Percentiles rank a stretch among this genome's conserved stretches.
phyloP scores from a whole-genome alignment of 148 eudicot species.

The Selenicereus undatus region DNA sequence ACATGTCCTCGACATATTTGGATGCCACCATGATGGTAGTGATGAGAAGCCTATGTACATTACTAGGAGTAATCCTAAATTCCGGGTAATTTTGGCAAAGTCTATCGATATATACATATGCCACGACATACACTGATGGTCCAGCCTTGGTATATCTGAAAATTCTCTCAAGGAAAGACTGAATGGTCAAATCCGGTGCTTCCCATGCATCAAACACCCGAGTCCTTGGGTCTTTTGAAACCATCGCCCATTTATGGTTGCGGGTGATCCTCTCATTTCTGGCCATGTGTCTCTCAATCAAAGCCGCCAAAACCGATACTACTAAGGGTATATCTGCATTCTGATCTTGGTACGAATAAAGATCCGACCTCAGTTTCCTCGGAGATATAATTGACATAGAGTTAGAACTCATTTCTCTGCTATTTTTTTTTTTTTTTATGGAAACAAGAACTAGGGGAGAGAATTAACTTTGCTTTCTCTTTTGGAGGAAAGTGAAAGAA shows the following conservation, averaged over 20 bases:
- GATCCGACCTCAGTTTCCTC: conserved; percentile 63
- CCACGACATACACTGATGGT: conserved; percentile 84
- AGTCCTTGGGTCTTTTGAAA: conserved; percentile 35
- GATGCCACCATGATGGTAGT: conserved; percentile 95
- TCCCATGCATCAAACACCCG: conserved; percentile 67
- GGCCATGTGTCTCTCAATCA: conserved; percentile 68
- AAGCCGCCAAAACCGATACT: conserved; percentile 81
- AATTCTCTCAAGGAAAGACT: conserved; percentile 78
- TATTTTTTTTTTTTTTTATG: too few species aligned
- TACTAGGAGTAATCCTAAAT: conserved; percentile 58
- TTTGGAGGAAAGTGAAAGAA: conserved; percentile 24
- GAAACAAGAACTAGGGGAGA: neutral
- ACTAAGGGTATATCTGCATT: conserved; percentile 66
- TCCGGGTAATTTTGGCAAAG: conserved; percentile 62
- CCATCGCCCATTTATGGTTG: conserved; percentile 33
- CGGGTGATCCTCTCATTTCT: conserved; percentile 63
- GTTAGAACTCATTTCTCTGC: conserved; percentile 19
- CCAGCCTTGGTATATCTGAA: conserved; percentile 81
- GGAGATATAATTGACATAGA: conserved; percentile 51
- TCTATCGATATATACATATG: conserved; percentile 87
- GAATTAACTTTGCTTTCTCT: conserved; percentile 5
- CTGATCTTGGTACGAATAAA: conserved; percentile 52
- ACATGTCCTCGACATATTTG: conserved; percentile 89
- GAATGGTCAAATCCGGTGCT: conserved; percentile 85
- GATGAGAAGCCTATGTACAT: conserved; percentile 90